Percentiles rank a stretch among this genome's conserved stretches.
Conservation (phyloP, 108 stramenopile species). For the Mayamaea pseudoterrestris region DNA sequence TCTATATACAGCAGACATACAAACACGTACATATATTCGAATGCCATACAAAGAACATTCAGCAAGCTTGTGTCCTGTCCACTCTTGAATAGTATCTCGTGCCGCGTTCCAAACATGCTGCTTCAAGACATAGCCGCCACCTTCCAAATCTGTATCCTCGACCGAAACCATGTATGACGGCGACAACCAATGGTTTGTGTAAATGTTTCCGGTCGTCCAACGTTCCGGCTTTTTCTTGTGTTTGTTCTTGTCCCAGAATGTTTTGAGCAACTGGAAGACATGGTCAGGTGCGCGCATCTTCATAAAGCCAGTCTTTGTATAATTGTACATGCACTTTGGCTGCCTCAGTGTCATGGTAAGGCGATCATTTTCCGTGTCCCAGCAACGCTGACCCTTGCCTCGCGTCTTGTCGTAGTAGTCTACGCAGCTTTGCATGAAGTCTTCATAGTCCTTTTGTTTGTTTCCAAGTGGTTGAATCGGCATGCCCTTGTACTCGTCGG, state of each 20-base stretch:
- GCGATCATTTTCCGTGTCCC: slow-evolving; percentile 51
- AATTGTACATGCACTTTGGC: slow-evolving; percentile 55
- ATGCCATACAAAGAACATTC: slow-evolving; percentile 77
- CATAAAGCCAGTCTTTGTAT: slow-evolving; percentile 48
- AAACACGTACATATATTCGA: slow-evolving; percentile 83
- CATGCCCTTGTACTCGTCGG: slow-evolving; percentile 39
- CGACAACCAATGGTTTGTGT: slow-evolving; percentile 38
- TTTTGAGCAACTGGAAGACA: slow-evolving; percentile 29
- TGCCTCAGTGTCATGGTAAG: slow-evolving; percentile 69
- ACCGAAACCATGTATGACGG: slow-evolving; percentile 28
- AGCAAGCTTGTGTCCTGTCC: slow-evolving; percentile 49
- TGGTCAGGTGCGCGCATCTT: slow-evolving; percentile 40
- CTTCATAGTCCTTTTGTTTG: slow-evolving; percentile 32
- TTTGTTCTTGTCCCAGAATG: slow-evolving; percentile 48
- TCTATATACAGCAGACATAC: no score
- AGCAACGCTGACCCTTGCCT: slow-evolving; percentile 21
- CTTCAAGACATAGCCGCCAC: slow-evolving; percentile 32
- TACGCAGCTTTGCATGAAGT: slow-evolving; percentile 39
- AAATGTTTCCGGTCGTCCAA: slow-evolving; percentile 46
- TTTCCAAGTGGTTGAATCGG: slow-evolving; percentile 58
- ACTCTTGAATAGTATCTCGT: slow-evolving; percentile 48
- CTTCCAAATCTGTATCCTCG: slow-evolving; percentile 18
- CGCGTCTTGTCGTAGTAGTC: slow-evolving; percentile 26
- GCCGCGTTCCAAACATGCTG: slow-evolving; percentile 44
- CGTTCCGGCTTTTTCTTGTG: slow-evolving; percentile 21